Evolutionary conservation across 176 grass and related monocot genomes (phyloP), one percentile per base, ranked within the genome.

Genomic region (Oryza glumipatula): DNA sequence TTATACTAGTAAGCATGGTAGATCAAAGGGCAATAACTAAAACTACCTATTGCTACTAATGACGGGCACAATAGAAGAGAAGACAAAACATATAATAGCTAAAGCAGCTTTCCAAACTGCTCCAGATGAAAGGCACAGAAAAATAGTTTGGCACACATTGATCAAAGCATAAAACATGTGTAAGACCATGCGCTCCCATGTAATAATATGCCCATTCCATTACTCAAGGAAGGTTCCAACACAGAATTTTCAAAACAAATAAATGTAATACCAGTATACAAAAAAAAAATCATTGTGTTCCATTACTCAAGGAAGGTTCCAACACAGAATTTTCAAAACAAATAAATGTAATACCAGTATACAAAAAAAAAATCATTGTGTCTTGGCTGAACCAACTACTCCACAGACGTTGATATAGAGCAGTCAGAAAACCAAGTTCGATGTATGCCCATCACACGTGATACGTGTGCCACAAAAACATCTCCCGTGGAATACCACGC

Each of bases 381-480:
- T 80, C 26, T 89, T 52, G 60, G 80, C 16, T 68, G 54, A 83
- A 86, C 60, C 26, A 82, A 65, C 77, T 32, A 33, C 17, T 16
- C 51, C 72, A 74, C 23, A 64, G 41, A 24, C 65, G 45, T 67
- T 69, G 66, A 22, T 41, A 84, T 70, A 88, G n/a, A 63, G 81
- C 21, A 52, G 70, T 30, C 60, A 82, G 71, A 76, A 80, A 81
- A 85, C 36, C 71, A 90, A 45, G 48, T 74, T 83, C 74, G 78
- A 91, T 67, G 32, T 81, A 86, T 91, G 54, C 76, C 77, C 74
- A 88, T 91, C 80, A 89, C 66, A 87, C 60, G 69, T 79, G 65
- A 74, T 80, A 58, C 4, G 32, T 94, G 83, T 78, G 79, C 82
- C 78, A 91, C 79, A 86, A 86, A 80, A 88, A 67, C 70, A 56